Base-by-base conservation (phyloP, 2,329 filamentous ascomycete genomes). In the Lasiodiplodia theobromae region DNA sequence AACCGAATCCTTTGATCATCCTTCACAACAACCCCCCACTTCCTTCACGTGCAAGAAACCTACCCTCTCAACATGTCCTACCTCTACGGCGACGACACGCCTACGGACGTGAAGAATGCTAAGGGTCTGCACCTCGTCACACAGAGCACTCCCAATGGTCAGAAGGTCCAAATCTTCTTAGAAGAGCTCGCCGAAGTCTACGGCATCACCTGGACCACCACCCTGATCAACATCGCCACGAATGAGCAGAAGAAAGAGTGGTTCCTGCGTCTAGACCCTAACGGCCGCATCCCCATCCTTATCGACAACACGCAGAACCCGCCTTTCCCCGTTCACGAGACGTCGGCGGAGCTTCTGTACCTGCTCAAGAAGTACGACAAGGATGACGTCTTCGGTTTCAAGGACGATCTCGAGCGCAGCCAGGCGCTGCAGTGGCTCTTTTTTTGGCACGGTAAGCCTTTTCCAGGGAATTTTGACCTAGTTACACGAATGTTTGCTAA, bases 181-280 rank as follows among this genome's bases (percentile, higher is more conserved):
- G 86, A 87, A 72, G 86, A 87, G 73, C 77, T 87, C 28, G 82
- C 82, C 52, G 82, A 84, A 18, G 70, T 75, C 34, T 87, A 87
- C 72, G 83, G 82, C 54, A 71, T 62, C 51, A 67, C 57, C n/a
- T 62, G 69, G 58, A 67, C 64, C 23, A 65, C 60, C 1, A 58
- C 53, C 4, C 60, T 58, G 21, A 68, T 53, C 72, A 78, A 86
- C 73, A 84, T 86, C 72, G 77, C 74, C 62, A 86, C 83, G 69
- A 86, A 86, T 71, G 84, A 83, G 70, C 85, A 87, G 72, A 87
- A 87, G 78, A 84, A 86, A 68, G 85, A 87, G 58, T 87, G 83
- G 83, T 86, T 85, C 72, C 77, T 86, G 4, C 75, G 79, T 14
- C 75, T 86, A 12, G 80, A 86, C 67, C 70, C 49, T 66, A 70